Evolutionary conservation across 1,284 basidiomycete species (phyloP), one percentile per base, ranked within the genome.

Genomic region (Irpex sp.): DNA sequence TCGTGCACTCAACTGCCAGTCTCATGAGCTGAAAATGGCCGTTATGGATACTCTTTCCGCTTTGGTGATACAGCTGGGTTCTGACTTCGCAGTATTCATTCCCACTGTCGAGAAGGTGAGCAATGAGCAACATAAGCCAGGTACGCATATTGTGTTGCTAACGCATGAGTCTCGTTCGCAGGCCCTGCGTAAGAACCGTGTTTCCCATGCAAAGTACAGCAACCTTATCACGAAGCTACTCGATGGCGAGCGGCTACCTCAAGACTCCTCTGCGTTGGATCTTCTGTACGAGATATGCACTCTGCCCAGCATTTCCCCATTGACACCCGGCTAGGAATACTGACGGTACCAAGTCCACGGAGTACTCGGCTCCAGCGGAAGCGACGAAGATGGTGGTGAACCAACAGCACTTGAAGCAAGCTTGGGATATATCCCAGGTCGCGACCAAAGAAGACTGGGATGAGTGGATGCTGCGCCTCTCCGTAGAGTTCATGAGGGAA

Each of bases 401-500:
- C 74, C 97, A 99, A 75, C 95, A 97, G 72, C 95, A 98, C 76
- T 85, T 99, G 62, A 98, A 98, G 77, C 90, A 94, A 69, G 96
- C 96, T 0, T 99, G 97, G 97, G 96, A 98, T 71, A 89, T 90
- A 2, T 93, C 93, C 2, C 85, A 87, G 65, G 84, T 96, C 6
- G 82, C 85, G 13, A 91, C 91, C 0, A 84, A 85, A 63, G 94
- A 97, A 61, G 97, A 99, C 71, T 99, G 97, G 97, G 80, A 86
- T 31, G 95, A 97, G 58, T 99, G 97, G 97, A 91, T 98, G 79
- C 93, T 94, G 69, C 85, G 93, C 19, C 84, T 99, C 11, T 92
- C 95, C 5, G 93, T 97, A 8, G 97, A 98, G 76, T 92, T 99
- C 72, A 96, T 99, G 91, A 94, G 97, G 71, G 96, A 98, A 69